phyloP scores from a whole-genome alignment of 371 early-diverging fungal genomes.

The Paraphysoderma sedebokerense region DNA sequence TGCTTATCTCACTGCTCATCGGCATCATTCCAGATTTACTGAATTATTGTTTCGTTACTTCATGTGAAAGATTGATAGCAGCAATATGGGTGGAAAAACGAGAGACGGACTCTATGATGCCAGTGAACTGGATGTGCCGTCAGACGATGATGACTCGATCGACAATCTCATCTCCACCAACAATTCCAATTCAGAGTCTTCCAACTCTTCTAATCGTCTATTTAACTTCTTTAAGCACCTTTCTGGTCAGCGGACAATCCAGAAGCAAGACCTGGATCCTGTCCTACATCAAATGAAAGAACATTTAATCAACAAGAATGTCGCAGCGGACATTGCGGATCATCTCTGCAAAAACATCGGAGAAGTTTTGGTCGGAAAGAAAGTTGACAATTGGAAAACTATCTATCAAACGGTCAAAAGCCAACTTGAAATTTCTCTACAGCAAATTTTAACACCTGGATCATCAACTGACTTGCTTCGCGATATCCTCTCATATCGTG shows the following conservation, averaged over 20 bases:
- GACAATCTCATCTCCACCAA: slow-evolving; percentile 1
- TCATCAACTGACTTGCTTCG: slow-evolving; percentile 92
- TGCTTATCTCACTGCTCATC: slow-evolving; percentile 5
- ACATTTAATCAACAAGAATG: slow-evolving; percentile 82
- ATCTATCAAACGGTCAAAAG: slow-evolving; percentile 39
- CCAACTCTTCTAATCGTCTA: neutral
- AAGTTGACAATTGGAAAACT: slow-evolving; percentile 35
- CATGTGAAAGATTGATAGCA: neutral
- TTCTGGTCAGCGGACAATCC: slow-evolving; percentile 43
- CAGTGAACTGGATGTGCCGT: slow-evolving; percentile 42
- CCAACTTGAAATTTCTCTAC: slow-evolving; percentile 61
- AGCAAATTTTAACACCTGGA: slow-evolving; percentile 74
- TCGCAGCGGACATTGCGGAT: slow-evolving; percentile 77
- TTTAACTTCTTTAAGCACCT: slow-evolving; percentile 36
- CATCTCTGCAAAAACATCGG: slow-evolving; percentile 66
- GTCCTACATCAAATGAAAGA: slow-evolving; percentile 66
- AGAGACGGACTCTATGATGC: slow-evolving; percentile 57
- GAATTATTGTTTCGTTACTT: neutral
- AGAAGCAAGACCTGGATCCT: slow-evolving; percentile 44
- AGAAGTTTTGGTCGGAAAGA: slow-evolving; percentile 56
- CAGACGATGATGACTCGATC: slow-evolving; percentile 25
- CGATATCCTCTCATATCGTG: slow-evolving; percentile 42
- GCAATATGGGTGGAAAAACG: slow-evolving; percentile 31
- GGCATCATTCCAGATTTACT: neutral
- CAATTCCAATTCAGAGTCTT: slow-evolving; percentile 11